A percentile compares a stretch with the other conserved stretches of the same genome.
Evolutionary conservation across 768 basidiomycete species (phyloP).

Genomic region (Trichaptum fuscoviolaceum): DNA sequence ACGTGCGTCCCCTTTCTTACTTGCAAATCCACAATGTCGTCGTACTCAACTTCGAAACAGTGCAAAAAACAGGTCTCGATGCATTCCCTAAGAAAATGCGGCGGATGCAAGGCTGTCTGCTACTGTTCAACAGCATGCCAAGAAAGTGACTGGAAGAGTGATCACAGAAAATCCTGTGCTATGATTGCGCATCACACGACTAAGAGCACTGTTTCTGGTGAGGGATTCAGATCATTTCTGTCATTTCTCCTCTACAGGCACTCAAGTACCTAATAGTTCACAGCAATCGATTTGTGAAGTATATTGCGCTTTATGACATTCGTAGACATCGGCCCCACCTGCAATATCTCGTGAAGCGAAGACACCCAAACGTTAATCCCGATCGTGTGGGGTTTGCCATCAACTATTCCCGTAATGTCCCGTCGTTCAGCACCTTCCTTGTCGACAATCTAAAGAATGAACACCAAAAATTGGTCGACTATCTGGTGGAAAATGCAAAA

Average conservation of each 20-base stretch:
- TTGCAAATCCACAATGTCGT: neutral
- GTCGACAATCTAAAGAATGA: no score
- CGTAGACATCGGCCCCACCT: neutral
- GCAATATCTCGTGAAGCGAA: neutral
- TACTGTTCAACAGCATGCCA: neutral
- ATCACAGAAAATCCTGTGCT: neutral
- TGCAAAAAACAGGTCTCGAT: neutral
- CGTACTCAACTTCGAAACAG: neutral
- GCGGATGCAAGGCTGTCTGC: neutral
- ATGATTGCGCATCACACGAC: no score
- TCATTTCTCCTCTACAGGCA: no score
- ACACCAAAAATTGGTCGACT: no score
- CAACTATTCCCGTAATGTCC: neutral
- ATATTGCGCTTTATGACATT: neutral
- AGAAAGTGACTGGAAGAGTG: neutral
- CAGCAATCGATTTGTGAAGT: neutral
- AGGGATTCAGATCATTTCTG: no score
- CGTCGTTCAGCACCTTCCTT: neutral
- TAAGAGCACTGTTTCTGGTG: no score
- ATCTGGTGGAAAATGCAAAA: neutral
- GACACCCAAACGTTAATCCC: neutral
- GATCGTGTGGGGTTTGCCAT: neutral
- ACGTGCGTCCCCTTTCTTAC: neutral
- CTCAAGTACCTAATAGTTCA: neutral
- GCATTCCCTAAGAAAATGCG: neutral